Evolutionary conservation across 1,284 basidiomycete genomes (phyloP).

Genomic region (Pyrrhoderma noxium): DNA sequence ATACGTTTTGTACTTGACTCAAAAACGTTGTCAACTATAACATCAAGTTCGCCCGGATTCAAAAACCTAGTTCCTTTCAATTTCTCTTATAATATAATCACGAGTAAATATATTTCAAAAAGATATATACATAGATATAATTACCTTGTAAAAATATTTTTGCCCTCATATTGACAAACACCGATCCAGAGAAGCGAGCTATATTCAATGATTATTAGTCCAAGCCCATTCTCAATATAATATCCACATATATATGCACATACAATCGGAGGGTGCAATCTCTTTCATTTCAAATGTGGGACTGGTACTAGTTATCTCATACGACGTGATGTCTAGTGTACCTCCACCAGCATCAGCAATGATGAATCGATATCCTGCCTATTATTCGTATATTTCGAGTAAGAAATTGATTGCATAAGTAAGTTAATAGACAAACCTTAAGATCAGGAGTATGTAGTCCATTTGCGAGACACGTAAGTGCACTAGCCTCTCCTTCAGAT

Average conservation of each 20-base stretch:
- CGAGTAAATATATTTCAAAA: neutral
- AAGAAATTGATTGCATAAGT: too few relatives aligned
- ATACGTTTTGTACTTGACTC: slow-evolving; percentile 73
- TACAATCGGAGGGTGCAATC: slow-evolving; percentile 74
- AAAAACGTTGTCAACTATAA: slow-evolving; percentile 53
- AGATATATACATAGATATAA: too few relatives aligned
- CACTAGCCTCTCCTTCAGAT: slow-evolving; percentile 75
- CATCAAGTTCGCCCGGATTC: slow-evolving; percentile 57
- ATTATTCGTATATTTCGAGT: too few relatives aligned
- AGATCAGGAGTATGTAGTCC: slow-evolving; percentile 65
- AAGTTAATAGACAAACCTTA: slow-evolving; percentile 34
- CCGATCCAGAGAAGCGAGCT: slow-evolving; percentile 73
- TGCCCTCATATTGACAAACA: slow-evolving; percentile 70
- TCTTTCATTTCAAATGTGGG: slow-evolving; percentile 68
- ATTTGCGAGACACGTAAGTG: slow-evolving; percentile 68
- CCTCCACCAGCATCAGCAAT: slow-evolving; percentile 74
- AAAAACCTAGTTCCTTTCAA: slow-evolving; percentile 37
- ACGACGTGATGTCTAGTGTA: slow-evolving; percentile 70
- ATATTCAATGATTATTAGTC: neutral
- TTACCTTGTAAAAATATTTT: slow-evolving; percentile 58
- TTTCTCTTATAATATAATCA: too few relatives aligned
- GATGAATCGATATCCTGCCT: slow-evolving; percentile 61
- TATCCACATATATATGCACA: neutral
- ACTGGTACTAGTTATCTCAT: slow-evolving; percentile 54
- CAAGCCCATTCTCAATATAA: slow-evolving; percentile 2